Evolutionary conservation across 1,284 basidiomycete genomes (phyloP).

Genomic region (Puccinia novopanici): DNA sequence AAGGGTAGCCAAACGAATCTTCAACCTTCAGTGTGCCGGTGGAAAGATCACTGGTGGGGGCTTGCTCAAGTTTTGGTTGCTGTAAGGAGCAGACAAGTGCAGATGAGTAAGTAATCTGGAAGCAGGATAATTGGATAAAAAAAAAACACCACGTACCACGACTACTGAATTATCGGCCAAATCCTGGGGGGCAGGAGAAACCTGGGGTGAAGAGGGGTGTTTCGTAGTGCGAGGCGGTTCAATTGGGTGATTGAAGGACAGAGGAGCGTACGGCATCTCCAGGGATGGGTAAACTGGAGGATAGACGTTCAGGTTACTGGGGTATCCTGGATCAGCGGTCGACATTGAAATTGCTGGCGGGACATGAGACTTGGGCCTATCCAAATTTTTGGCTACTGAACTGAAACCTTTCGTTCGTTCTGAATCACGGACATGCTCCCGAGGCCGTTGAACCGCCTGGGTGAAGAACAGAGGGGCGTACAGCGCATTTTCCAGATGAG

Average conservation of each 20-base stretch:
- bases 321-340: background rate
- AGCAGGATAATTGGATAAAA: background rate
- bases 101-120: background rate
- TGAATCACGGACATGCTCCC: background rate
- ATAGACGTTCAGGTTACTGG: conserved; percentile 28
- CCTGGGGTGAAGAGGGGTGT: background rate
- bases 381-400: background rate
- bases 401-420: background rate
- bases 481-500: background rate
- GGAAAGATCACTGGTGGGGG: background rate
- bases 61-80: background rate
- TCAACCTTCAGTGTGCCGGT: background rate
- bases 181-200: background rate
- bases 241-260: background rate
- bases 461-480: background rate
- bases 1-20: conserved; percentile 13
- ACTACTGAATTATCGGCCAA: background rate
- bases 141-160: background rate
- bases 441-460: background rate
- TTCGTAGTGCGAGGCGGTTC: background rate
- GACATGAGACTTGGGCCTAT: background rate
- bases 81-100: background rate
- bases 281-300: conserved; percentile 26
- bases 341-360: background rate
- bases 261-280: background rate